Evolutionary conservation across 345 rosid genomes (phyloP).

Genomic region (Erucastrum elatum): DNA sequence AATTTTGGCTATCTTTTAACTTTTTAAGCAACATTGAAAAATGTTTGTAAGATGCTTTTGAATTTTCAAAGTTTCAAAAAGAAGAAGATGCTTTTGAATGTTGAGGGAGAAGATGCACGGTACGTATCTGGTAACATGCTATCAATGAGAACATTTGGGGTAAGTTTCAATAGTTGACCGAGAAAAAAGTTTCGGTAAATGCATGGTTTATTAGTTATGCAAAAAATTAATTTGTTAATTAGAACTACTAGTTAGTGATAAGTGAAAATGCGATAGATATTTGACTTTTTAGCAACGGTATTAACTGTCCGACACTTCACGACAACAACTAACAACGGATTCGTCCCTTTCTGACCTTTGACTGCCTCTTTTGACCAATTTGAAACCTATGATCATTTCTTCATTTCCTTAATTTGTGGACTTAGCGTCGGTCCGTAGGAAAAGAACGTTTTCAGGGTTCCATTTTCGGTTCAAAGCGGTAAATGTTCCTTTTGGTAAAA

Average conservation of each 20-base stretch:
- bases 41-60: background rate
- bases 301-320: conserved; percentile 41
- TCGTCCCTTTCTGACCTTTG: conserved; percentile 35
- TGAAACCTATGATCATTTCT: conserved; percentile 14
- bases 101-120: background rate
- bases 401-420: conserved; percentile 35
- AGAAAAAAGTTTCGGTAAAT: too few species aligned
- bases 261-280: conserved; percentile 24
- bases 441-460: background rate
- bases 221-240: too few species aligned
- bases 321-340: conserved; percentile 32
- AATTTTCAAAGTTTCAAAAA: too few species aligned
- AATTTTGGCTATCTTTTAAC: background rate
- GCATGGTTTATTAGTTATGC: too few species aligned
- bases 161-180: too few species aligned
- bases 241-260: background rate
- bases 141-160: background rate
- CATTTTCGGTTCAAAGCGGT: conserved; percentile 20
- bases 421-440: conserved; percentile 30
- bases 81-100: background rate
- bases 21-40: background rate
- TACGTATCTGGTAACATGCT: background rate
- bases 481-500: conserved; percentile 13
- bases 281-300: conserved; percentile 35
- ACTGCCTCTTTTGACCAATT: conserved; percentile 35